Percentiles rank a stretch among this genome's conserved stretches.
Evolutionary conservation across 73 alveolate genomes (phyloP).

Genomic region (Paramecium sexaurelia): DNA sequence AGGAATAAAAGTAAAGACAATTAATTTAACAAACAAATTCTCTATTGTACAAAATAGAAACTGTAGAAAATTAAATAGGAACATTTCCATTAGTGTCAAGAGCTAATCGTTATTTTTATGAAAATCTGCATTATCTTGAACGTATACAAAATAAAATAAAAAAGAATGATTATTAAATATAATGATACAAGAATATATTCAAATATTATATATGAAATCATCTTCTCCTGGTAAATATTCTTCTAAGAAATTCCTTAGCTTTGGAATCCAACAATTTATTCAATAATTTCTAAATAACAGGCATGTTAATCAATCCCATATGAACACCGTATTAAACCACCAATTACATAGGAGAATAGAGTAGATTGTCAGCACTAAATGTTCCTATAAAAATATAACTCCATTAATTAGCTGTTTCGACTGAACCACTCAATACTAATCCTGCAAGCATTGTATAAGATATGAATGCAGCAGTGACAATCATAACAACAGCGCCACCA

Average conservation of each 20-base stretch:
- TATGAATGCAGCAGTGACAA: neutral
- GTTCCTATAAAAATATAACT: neutral
- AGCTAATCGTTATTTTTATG: neutral
- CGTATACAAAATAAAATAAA: neutral
- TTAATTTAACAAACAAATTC: neutral
- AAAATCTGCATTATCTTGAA: neutral
- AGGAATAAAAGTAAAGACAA: neutral
- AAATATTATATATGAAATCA: neutral
- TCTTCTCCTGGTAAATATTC: neutral
- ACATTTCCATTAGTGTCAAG: neutral
- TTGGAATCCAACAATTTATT: neutral
- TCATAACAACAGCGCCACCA: neutral
- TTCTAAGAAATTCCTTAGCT: neutral
- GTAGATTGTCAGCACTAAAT: neutral
- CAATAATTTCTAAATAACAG: neutral
- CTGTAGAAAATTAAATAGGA: neutral
- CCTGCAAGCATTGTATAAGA: constrained; percentile 20
- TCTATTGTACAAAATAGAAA: neutral
- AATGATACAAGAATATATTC: neutral
- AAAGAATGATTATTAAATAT: neutral
- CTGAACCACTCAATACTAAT: neutral
- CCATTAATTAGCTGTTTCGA: constrained; percentile 2
- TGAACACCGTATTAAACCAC: neutral
- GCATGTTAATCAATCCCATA: neutral
- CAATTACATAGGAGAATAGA: neutral